Percentiles rank a stretch among this genome's conserved stretches.
Conservation (phyloP, 2,329 filamentous ascomycete genomes). For the Cladosporium sp. region DNA sequence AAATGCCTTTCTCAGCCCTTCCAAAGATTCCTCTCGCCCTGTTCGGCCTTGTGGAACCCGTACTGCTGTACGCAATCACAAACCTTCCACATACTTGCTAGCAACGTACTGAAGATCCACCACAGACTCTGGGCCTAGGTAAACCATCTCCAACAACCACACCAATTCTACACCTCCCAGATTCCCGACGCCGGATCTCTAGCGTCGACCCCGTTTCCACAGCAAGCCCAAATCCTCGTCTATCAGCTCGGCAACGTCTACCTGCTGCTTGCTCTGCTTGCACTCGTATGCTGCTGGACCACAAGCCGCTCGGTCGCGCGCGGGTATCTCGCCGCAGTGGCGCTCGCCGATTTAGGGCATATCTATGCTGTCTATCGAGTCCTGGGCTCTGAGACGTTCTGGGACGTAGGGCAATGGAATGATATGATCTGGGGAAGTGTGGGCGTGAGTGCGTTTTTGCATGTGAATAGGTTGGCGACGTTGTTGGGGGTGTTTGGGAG, state of each 20-base stretch:
- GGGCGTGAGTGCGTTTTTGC: constrained; percentile 21
- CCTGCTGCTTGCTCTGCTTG: constrained; percentile 24
- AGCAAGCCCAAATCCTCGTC: constrained; percentile 23
- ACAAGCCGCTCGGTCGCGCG: constrained; percentile 16
- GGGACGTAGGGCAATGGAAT: constrained; percentile 22
- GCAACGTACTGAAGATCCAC: background rate
- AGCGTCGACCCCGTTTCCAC: constrained; percentile 9
- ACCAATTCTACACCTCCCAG: constrained; percentile 23
- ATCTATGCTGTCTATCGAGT: constrained; percentile 24
- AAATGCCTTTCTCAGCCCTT: constrained; percentile 21
- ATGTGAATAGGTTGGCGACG: constrained; percentile 22
- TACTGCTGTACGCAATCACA: constrained; percentile 19
- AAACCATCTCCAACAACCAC: constrained; percentile 13
- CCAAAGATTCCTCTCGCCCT: constrained; percentile 22
- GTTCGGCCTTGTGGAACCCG: constrained; percentile 25
- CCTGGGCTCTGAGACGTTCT: constrained; percentile 21
- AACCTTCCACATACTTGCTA: background rate
- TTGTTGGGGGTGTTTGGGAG: constrained; percentile 22
- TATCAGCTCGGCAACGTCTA: constrained; percentile 22
- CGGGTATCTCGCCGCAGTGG: constrained; percentile 22
- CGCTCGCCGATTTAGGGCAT: constrained; percentile 25
- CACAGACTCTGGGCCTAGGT: constrained; percentile 23
- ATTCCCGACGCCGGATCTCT: constrained; percentile 15
- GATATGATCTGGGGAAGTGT: constrained; percentile 26
- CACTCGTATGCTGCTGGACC: constrained; percentile 27